Evolutionary conservation across 2,329 filamentous ascomycete genomes (phyloP).

Genomic region (Phoma herbarum): DNA sequence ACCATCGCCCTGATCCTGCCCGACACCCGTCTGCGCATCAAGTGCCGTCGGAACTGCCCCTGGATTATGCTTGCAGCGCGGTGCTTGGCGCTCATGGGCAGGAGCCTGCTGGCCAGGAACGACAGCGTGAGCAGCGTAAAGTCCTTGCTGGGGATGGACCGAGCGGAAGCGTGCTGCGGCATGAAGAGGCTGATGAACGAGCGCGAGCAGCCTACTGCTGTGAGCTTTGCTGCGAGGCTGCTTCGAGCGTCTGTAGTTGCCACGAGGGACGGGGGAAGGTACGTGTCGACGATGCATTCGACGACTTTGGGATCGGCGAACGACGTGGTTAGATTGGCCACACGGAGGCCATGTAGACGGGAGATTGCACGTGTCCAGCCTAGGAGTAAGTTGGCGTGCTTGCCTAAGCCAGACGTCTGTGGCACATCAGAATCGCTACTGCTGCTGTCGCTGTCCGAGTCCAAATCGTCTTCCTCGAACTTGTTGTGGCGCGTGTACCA

Average conservation of each 20-base stretch:
- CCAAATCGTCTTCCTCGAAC: slow-evolving; percentile 43
- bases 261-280: slow-evolving; percentile 51
- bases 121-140: slow-evolving; percentile 66
- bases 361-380: slow-evolving; percentile 65
- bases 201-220: slow-evolving; percentile 53
- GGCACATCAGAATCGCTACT: slow-evolving; percentile 24
- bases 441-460: slow-evolving; percentile 35
- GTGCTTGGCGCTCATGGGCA: slow-evolving; percentile 59
- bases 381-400: slow-evolving; percentile 58
- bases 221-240: slow-evolving; percentile 50
- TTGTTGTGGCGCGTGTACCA: slow-evolving; percentile 45
- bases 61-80: slow-evolving; percentile 65
- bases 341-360: slow-evolving; percentile 54
- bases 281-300: slow-evolving; percentile 65
- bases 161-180: slow-evolving; percentile 30
- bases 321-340: slow-evolving; percentile 66
- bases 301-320: slow-evolving; percentile 66
- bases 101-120: slow-evolving; percentile 67
- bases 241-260: slow-evolving; percentile 13
- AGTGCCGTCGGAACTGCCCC: slow-evolving; percentile 56
- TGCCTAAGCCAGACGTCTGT: slow-evolving; percentile 40
- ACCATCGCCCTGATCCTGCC: slow-evolving; percentile 52
- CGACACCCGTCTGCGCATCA: slow-evolving; percentile 40
- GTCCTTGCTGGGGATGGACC: slow-evolving; percentile 60
- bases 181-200: slow-evolving; percentile 58